phyloP scores from a whole-genome alignment of 2,329 filamentous ascomycete species.

The Fusarium chlamydosporum region DNA sequence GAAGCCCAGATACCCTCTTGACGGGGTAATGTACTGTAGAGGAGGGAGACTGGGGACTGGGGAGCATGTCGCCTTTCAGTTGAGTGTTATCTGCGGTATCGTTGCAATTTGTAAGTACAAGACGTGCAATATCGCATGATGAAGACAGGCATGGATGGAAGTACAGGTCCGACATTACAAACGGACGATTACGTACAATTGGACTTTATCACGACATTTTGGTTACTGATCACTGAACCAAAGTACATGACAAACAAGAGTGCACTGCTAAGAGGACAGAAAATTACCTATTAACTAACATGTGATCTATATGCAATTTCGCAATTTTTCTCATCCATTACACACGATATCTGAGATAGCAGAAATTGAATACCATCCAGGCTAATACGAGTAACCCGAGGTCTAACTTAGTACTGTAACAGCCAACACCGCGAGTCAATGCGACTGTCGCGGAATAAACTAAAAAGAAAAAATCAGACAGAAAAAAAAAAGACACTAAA shows the following conservation, averaged over 20 bases:
- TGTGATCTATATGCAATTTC: constrained; percentile 36
- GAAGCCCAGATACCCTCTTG: no score
- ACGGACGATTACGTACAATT: constrained; percentile 48
- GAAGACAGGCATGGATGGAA: constrained; percentile 27
- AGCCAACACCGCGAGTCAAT: constrained; percentile 28
- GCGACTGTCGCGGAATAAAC: constrained; percentile 19
- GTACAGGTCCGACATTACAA: constrained; percentile 33
- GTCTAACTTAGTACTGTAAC: background rate
- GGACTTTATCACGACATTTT: constrained; percentile 28
- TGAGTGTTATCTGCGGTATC: constrained; percentile 29
- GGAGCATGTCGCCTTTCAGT: constrained; percentile 24
- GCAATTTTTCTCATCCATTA: constrained; percentile 8
- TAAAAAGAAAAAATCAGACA: constrained; percentile 30
- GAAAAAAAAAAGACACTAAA: constrained; percentile 17
- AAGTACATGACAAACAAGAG: constrained; percentile 37
- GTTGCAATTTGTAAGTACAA: constrained; percentile 31
- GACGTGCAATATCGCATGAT: constrained; percentile 42
- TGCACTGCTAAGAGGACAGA: constrained; percentile 1
- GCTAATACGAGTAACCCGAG: constrained; percentile 32
- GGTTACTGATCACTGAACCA: constrained; percentile 35
- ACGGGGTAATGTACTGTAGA: constrained; percentile 11
- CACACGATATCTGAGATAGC: constrained; percentile 22
- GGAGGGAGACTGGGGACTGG: constrained; percentile 44
- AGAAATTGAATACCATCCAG: constrained; percentile 31
- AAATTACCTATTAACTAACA: constrained; percentile 12